Evolutionary conservation across 2,329 filamentous ascomycete genomes (phyloP), one percentile per base, ranked within the genome.

Genomic region (Colletotrichum sansevieriae): DNA sequence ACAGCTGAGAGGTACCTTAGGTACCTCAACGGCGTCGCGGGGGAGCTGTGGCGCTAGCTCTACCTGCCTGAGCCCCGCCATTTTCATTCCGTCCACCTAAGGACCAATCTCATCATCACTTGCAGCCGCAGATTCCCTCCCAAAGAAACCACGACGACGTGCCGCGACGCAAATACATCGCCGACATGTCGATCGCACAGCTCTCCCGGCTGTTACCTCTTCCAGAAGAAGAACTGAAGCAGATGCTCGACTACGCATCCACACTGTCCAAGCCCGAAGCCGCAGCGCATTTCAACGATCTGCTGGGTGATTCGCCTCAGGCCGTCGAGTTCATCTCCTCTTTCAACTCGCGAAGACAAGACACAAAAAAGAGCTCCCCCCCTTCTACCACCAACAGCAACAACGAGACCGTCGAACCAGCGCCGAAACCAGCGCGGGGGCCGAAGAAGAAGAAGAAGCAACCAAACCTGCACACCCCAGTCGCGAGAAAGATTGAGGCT

Each of bases 271-370:
- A 92, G 76, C 82, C 89, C 59, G 92, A 91, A 71, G 92, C 93
- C 13, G 94, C 90, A 58, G 90, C 94, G 47, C 94, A 98, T 79
- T 91, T 99, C 70, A 92, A 90, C 78, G 94, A 96, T 76, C 84
- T 99, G 61, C 87, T 99, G 0, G 96, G 95, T 57, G 94, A 97
- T 78, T 94, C 92, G 7, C 88, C 94, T 1, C 90, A 92, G 73
- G 87, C 84, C 46, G 82, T 94, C 70, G 91, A 94, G 74, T 96
- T 94, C 77, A 90, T 95, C 71, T 89, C 93, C 1, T 91, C 90
- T 18, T 95, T 95, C 78, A 98, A 97, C 77, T 87, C 90, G 3
- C 88, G 83, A 18, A 81, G 88, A 58, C 80, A 84, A 72, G 83
- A 83, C 29, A 65, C 46, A 3, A 63, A 68, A 20, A 46, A 52